Evolutionary conservation across 1,284 basidiomycete species (phyloP), one percentile per base, ranked within the genome.

Genomic region (Cryptococcus sp.): DNA sequence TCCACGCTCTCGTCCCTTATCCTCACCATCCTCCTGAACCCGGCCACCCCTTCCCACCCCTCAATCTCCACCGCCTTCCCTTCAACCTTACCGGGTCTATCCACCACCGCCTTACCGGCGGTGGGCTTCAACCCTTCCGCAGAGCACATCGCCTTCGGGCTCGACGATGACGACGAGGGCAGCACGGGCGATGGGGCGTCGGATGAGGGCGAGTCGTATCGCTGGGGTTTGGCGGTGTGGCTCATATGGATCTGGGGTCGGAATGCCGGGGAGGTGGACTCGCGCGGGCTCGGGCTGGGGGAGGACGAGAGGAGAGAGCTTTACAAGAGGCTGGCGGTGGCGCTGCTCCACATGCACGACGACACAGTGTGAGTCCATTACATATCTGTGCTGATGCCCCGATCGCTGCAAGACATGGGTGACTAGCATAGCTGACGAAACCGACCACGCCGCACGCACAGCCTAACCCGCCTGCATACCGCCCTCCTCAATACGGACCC

Each of bases 1-100:
- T 68, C 75, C 3, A 68, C 81, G 4, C 79, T 93, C 23, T 75
- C 82, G 35, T 73, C 77, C n/a, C 79, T 79, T 7, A 82, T 85
- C 46, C 64, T 84, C 46, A 70, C 79, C 1, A 62, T 69, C 16
- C 75, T 88, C 9, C 57, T 63, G 13, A 53, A 54, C 28, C 56
- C 57, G 6, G 28, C 9, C 28, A 33, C 28, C 50, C n/a, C 39
- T 15, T 24, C 20, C 45, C 20, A 46, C 20, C 20, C 45, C 45
- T 28, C 46, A 18, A 4, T 24, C 9, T 18, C 36, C 23, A 46
- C 49, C 16, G 12, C 20, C 15, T 47, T 33, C 15, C 11, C 46
- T 28, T 5, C 23, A 47, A 28, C 35, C 37, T 50, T n/a, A 3
- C 42, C 42, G n/a, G n/a, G n/a, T n/a, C n/a, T n/a, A 9, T 45